Evolutionary conservation across 2,329 filamentous ascomycete genomes (phyloP).

Genomic region (Calonectria pteridis): DNA sequence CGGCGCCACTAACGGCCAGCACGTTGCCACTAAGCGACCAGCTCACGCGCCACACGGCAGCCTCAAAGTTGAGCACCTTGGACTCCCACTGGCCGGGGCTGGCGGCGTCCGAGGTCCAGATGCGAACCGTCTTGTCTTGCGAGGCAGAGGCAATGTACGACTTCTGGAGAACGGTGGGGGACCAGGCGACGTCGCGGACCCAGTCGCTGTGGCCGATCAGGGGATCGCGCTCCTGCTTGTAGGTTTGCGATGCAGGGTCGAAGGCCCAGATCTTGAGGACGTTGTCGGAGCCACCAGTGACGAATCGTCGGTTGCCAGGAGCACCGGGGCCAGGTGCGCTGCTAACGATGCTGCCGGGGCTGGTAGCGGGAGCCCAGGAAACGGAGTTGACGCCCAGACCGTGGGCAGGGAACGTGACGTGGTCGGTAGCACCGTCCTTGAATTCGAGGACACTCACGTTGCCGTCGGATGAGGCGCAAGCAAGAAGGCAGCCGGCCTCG

Average conservation of each 20-base stretch:
- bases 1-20: conserved; percentile 89
- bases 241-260: conserved; percentile 71
- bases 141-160: conserved; percentile 96
- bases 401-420: conserved; percentile 91
- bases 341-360: conserved; percentile 86
- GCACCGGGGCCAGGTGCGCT: conserved; percentile 71
- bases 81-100: conserved; percentile 82
- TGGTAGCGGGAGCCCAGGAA: conserved; percentile 90
- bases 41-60: conserved; percentile 93
- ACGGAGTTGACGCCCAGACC: conserved; percentile 96
- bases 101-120: conserved; percentile 84
- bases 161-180: conserved; percentile 93
- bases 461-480: conserved; percentile 94
- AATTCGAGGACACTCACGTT: conserved; percentile 96
- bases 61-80: conserved; percentile 89
- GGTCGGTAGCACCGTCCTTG: conserved; percentile 93
- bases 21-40: conserved; percentile 99
- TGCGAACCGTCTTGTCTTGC: conserved; percentile 96
- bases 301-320: conserved; percentile 82
- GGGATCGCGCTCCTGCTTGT: conserved; percentile 72
- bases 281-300: conserved; percentile 96
- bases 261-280: conserved; percentile 93
- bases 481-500: conserved; percentile 93
- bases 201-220: conserved; percentile 91
- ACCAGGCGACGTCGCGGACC: conserved; percentile 98